Conservation (phyloP, 495 filamentous ascomycete species). For the Lasiosphaeria hispida region DNA sequence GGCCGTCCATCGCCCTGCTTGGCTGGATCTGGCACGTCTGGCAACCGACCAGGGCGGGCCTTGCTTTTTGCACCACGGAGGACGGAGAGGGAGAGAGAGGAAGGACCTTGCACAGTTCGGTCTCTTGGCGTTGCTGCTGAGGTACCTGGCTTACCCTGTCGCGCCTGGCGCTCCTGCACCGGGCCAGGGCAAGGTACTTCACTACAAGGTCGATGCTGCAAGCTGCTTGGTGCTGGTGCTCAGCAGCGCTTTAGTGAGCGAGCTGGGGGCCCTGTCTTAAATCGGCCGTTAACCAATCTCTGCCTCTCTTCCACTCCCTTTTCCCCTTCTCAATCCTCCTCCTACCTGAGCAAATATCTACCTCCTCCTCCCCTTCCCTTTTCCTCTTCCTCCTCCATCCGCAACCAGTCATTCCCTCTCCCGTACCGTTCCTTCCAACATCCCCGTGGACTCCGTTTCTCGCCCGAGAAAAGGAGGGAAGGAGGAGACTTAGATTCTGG, state of each 20-base stretch:
- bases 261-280: slow-evolving; percentile 49
- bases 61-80: slow-evolving; percentile 28
- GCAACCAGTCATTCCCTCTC: slow-evolving; percentile 54
- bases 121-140: slow-evolving; percentile 17
- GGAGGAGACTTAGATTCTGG: slow-evolving; percentile 39
- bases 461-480: slow-evolving; percentile 40
- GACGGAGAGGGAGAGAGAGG: slow-evolving; percentile 5
- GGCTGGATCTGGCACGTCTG: slow-evolving; percentile 13
- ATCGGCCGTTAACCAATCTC: slow-evolving; percentile 49
- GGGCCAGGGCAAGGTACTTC: slow-evolving; percentile 30
- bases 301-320: slow-evolving; percentile 51
- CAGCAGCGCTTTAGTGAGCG: slow-evolving; percentile 23
- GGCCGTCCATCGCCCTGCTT: background rate
- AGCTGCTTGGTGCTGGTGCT: slow-evolving; percentile 33
- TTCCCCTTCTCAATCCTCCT: slow-evolving; percentile 55
- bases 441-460: slow-evolving; percentile 33
- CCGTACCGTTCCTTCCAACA: slow-evolving; percentile 47
- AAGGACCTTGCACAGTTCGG: slow-evolving; percentile 24
- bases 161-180: slow-evolving; percentile 23
- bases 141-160: slow-evolving; percentile 20
- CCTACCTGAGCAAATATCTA: slow-evolving; percentile 57
- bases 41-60: slow-evolving; percentile 13
- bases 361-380: slow-evolving; percentile 50
- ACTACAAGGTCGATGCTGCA: slow-evolving; percentile 29
- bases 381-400: slow-evolving; percentile 51